Conservation (phyloP, 192 early-diverging fungal species). For the Coemansia sp. region DNA sequence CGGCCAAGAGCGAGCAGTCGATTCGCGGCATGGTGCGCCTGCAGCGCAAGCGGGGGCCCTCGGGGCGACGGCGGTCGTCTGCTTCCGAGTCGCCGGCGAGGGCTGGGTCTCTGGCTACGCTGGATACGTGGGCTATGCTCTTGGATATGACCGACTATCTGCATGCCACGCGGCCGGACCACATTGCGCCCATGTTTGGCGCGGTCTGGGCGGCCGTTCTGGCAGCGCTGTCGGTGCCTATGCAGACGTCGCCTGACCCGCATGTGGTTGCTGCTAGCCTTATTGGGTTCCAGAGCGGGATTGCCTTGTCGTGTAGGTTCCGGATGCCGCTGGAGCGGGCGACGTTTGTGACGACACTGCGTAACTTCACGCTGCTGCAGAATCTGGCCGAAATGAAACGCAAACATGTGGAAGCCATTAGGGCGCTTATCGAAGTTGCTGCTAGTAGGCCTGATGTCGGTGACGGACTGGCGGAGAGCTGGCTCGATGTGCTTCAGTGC, state of each 20-base stretch:
- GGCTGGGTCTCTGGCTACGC: conserved; percentile 17
- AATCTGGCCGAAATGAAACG: conserved; percentile 81
- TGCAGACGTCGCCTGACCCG: conserved; percentile 80
- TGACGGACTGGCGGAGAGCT: conserved; percentile 63
- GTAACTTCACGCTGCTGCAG: conserved; percentile 83
- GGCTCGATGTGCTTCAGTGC: conserved; percentile 81
- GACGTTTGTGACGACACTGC: conserved; percentile 87
- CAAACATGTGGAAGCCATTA: conserved; percentile 91
- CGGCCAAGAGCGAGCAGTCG: conserved; percentile 67
- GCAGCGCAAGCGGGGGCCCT: conserved; percentile 27
- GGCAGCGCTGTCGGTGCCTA: conserved; percentile 74
- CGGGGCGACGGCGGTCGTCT: background rate
- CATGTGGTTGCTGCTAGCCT: conserved; percentile 71
- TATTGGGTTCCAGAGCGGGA: conserved; percentile 75
- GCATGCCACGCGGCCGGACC: conserved; percentile 77
- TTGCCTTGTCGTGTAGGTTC: conserved; percentile 79
- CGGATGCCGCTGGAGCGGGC: conserved; percentile 86
- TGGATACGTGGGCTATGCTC: conserved; percentile 37
- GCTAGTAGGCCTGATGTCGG: conserved; percentile 57
- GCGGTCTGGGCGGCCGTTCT: conserved; percentile 86
- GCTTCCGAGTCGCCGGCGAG: background rate
- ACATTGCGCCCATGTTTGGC: conserved; percentile 91
- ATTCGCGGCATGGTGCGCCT: conserved; percentile 62
- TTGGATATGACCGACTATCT: conserved; percentile 58
- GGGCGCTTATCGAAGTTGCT: conserved; percentile 78